phyloP scores from a whole-genome alignment of 1,139 yeast genomes.

The Zygosaccharomyces pseudobailii region DNA sequence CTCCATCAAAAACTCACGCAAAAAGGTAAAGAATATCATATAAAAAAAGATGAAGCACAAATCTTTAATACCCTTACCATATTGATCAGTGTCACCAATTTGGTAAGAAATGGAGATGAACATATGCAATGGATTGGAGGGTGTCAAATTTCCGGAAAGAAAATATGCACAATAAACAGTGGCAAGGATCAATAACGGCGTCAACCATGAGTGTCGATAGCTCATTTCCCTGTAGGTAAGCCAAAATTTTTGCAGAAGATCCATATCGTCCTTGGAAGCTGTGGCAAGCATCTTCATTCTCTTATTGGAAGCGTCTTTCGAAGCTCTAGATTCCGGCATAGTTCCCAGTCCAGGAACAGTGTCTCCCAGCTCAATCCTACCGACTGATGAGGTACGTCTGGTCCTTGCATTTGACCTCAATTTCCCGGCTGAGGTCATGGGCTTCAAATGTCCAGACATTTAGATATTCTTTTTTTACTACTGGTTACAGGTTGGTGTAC shows the following conservation, averaged over 20 bases:
- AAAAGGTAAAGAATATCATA: constrained; percentile 82
- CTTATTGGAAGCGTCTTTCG: constrained; percentile 21
- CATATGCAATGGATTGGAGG: constrained; percentile 56
- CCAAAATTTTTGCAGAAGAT: constrained; percentile 41
- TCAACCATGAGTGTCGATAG: constrained; percentile 74
- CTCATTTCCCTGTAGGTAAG: constrained; percentile 55
- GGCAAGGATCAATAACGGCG: constrained; percentile 52
- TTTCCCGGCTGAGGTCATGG: constrained; percentile 10
- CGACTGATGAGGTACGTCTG: constrained; percentile 34
- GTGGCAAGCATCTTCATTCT: constrained; percentile 22
- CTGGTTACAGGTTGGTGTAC: background rate
- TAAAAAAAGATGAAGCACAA: constrained; percentile 73
- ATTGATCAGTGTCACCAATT: constrained; percentile 42
- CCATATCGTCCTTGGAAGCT: constrained; percentile 20
- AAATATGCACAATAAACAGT: constrained; percentile 40
- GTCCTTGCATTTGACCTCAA: constrained; percentile 16
- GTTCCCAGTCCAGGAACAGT: constrained; percentile 30
- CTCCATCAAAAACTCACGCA: constrained; percentile 90
- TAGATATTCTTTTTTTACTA: background rate
- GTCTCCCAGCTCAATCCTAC: constrained; percentile 33
- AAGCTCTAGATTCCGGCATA: constrained; percentile 21
- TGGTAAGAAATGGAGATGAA: constrained; percentile 69
- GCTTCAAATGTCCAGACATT: constrained; percentile 10
- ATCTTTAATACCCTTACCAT: constrained; percentile 86
- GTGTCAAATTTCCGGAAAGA: constrained; percentile 49